Evolutionary conservation across 306 rosid genomes (phyloP).

Genomic region (Prunus padus): DNA sequence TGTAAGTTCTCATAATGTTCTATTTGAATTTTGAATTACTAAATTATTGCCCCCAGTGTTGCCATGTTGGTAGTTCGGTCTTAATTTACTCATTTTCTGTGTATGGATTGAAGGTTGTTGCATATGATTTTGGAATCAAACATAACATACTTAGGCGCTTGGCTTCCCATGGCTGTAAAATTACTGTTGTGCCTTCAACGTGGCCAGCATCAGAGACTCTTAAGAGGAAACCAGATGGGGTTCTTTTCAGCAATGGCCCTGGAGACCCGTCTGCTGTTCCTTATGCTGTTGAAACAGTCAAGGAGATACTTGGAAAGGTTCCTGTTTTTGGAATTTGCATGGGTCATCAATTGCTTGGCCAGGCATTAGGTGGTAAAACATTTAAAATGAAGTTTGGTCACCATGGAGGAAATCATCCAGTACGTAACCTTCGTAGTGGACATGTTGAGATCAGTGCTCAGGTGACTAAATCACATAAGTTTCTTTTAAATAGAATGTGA

Average conservation of each 20-base stretch:
- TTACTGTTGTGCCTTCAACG: constrained; percentile 85
- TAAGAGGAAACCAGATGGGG: constrained; percentile 81
- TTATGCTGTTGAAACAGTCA: constrained; percentile 87
- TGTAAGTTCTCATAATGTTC: constrained; percentile 37
- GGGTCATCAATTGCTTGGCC: constrained; percentile 98
- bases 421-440: constrained; percentile 65
- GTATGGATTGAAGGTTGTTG: constrained; percentile 64
- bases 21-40: not conserved
- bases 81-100: constrained; percentile 4
- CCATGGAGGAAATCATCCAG: constrained; percentile 98
- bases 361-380: constrained; percentile 92
- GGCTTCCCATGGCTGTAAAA: constrained; percentile 83
- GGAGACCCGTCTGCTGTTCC: constrained; percentile 98
- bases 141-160: constrained; percentile 86
- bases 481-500: not conserved
- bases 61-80: not conserved
- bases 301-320: constrained; percentile 73
- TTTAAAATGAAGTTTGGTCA: constrained; percentile 97
- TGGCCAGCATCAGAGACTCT: constrained; percentile 82
- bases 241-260: constrained; percentile 92
- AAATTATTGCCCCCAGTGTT: not conserved
- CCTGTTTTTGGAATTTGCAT: constrained; percentile 98
- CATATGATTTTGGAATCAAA: constrained; percentile 95
- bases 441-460: constrained; percentile 89
- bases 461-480: constrained; percentile 39